A percentile compares a stretch with the other conserved stretches of the same genome.
Conservation (phyloP, 768 basidiomycete species). For the Cystofilobasidium bisporidii region DNA sequence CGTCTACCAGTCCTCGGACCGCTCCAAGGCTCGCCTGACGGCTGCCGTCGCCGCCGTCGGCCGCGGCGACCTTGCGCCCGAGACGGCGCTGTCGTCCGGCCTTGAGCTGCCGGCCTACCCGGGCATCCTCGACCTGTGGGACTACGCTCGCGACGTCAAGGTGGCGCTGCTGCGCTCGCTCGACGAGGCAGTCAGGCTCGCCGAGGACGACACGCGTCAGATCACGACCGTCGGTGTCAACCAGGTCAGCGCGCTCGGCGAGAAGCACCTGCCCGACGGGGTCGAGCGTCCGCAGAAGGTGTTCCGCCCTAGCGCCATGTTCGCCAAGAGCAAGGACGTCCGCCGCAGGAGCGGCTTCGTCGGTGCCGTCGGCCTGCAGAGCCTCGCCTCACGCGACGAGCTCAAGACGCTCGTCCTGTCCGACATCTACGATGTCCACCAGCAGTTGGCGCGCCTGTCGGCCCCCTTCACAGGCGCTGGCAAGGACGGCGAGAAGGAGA, state of each 20-base stretch:
- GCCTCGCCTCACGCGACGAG: conserved; percentile 63
- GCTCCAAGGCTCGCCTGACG: conserved; percentile 53
- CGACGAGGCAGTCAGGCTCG: conserved; percentile 65
- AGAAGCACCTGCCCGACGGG: conserved; percentile 65
- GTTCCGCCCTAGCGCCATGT: conserved; percentile 98
- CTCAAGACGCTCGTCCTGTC: conserved; percentile 68
- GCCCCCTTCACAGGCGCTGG: conserved; percentile 26
- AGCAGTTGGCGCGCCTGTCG: conserved; percentile 55
- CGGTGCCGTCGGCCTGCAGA: conserved; percentile 65
- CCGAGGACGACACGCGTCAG: conserved; percentile 72
- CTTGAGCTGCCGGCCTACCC: conserved; percentile 62
- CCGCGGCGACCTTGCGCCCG: conserved; percentile 54
- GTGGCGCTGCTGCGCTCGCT: conserved; percentile 65
- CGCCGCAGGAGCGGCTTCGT: conserved; percentile 42
- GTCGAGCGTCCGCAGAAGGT: conserved; percentile 72
- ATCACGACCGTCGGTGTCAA: conserved; percentile 58
- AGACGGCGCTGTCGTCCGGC: conserved; percentile 26
- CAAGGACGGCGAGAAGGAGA: conserved; percentile 37
- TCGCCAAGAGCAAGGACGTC: conserved; percentile 46
- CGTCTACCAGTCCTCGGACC: conserved; percentile 47
- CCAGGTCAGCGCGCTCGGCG: conserved; percentile 58
- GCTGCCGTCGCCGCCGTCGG: conserved; percentile 67
- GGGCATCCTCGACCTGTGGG: conserved; percentile 70
- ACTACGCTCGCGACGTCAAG: conserved; percentile 73
- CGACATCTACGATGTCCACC: conserved; percentile 77